These are phyloP conservation scores for Yamadazyma mexicana DNA, from an alignment of 1,139 yeast genomes.

Conservation along the genomic window DNA sequence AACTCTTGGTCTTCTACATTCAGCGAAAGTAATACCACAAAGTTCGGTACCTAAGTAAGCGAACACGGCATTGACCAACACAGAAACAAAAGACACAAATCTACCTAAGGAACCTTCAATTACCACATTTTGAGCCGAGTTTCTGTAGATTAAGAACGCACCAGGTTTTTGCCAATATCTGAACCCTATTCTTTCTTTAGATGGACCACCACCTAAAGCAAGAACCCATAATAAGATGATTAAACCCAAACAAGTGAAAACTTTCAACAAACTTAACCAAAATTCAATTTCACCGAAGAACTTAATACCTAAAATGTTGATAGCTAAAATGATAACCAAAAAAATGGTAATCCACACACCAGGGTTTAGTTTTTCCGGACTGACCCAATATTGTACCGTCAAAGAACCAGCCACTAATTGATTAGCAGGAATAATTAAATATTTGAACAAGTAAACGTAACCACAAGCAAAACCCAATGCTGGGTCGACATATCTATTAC, in stretches of 20 bases:
- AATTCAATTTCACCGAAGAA: constrained; percentile 70
- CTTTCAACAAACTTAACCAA: constrained; percentile 62
- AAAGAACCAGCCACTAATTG: constrained; percentile 60
- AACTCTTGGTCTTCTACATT: constrained; percentile 72
- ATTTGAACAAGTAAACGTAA: constrained; percentile 57
- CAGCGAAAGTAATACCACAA: constrained; percentile 68
- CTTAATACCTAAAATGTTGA: constrained; percentile 63
- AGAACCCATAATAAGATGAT: constrained; percentile 49
- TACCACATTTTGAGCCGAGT: constrained; percentile 22
- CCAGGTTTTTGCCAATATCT: constrained; percentile 68
- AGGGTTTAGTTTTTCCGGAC: constrained; percentile 46
- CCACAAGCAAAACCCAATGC: constrained; percentile 79
- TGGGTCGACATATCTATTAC: constrained; percentile 66
- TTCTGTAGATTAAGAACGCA: constrained; percentile 52
- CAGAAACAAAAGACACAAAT: constrained; percentile 66
- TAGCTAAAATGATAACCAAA: constrained; percentile 41
- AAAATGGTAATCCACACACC: constrained; percentile 63
- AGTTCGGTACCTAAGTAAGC: constrained; percentile 80
- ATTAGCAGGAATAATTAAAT: constrained; percentile 66
- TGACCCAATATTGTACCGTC: constrained; percentile 63
- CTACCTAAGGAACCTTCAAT: constrained; percentile 30
- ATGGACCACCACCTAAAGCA: constrained; percentile 61
- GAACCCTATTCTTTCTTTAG: constrained; percentile 62
- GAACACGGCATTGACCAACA: constrained; percentile 71
- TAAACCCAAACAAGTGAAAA: constrained; percentile 56